A percentile compares a stretch with the other conserved stretches of the same genome.
Conservation (phyloP, 2,329 filamentous ascomycete genomes). For the Epichloe hybrida region DNA sequence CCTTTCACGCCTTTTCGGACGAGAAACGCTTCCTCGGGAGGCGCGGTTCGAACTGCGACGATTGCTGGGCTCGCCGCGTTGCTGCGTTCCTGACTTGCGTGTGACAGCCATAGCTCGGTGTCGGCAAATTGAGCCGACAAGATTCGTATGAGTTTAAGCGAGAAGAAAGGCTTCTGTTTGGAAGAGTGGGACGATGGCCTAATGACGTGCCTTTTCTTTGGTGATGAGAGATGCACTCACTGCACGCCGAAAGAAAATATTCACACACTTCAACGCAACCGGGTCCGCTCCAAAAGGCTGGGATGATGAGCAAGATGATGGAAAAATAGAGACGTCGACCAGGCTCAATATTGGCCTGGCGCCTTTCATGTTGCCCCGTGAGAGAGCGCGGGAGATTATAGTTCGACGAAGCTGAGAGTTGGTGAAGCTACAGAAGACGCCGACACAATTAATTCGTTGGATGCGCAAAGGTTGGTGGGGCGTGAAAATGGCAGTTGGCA, state of each 20-base stretch:
- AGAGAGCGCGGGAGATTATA: background rate
- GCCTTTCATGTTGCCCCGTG: background rate
- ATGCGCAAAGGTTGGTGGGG: too few relatives aligned
- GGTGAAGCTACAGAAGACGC: background rate
- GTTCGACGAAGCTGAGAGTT: background rate
- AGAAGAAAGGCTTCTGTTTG: background rate
- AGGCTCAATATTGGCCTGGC: background rate
- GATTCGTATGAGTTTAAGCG: background rate
- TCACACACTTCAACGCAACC: background rate
- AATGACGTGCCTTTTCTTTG: background rate
- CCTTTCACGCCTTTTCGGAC: conserved; percentile 1
- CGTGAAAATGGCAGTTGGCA: background rate
- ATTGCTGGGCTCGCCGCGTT: conserved; percentile 1
- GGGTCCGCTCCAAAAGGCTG: background rate
- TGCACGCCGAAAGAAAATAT: background rate
- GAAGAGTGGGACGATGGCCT: background rate
- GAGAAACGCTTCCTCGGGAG: conserved; percentile 6
- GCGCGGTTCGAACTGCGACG: conserved; percentile 13
- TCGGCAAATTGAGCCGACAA: background rate
- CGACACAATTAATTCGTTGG: too few relatives aligned
- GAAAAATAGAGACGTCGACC: background rate
- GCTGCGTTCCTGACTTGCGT: conserved; percentile 8
- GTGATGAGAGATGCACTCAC: background rate
- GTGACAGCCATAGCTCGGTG: conserved; percentile 15
- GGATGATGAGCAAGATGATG: background rate